A percentile compares a stretch with the other conserved stretches of the same genome.
phyloP scores from a whole-genome alignment of 805 yeast species.

The Teunomyces barrocoloradensis region DNA sequence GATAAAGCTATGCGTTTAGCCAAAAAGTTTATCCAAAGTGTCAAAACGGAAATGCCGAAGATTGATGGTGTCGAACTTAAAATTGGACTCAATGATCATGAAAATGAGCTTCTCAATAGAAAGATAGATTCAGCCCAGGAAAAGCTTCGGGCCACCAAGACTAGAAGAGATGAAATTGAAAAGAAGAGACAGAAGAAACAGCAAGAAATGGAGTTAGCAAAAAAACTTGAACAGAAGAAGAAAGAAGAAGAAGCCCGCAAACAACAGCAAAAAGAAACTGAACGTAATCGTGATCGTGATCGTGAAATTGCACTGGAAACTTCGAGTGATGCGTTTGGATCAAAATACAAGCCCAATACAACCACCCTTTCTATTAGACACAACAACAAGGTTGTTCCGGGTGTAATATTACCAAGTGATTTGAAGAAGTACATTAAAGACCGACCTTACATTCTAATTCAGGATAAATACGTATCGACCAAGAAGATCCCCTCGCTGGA shows the following conservation, averaged over 20 bases:
- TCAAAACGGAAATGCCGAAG: constrained; percentile 32
- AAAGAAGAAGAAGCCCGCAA: constrained; percentile 10
- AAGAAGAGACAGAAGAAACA: constrained; percentile 15
- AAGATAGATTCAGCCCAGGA: constrained; percentile 36
- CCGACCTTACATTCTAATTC: constrained; percentile 57
- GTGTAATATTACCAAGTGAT: constrained; percentile 47
- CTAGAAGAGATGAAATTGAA: constrained; percentile 33
- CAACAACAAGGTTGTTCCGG: constrained; percentile 29
- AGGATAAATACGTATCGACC: constrained; percentile 49
- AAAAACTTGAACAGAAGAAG: constrained; percentile 12
- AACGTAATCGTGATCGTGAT: not conserved
- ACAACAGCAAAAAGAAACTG: not conserved
- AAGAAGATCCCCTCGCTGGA: constrained; percentile 51
- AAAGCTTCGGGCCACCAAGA: constrained; percentile 21
- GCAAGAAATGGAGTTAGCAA: constrained; percentile 15
- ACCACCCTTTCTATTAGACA: constrained; percentile 33
- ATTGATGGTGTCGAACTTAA: constrained; percentile 53
- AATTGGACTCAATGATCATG: constrained; percentile 51
- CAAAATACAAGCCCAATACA: constrained; percentile 27
- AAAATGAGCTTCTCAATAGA: constrained; percentile 34
- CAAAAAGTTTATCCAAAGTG: constrained; percentile 25
- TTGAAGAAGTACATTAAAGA: constrained; percentile 49
- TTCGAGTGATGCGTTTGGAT: constrained; percentile 7
- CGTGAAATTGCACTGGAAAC: constrained; percentile 3
- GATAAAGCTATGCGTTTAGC: constrained; percentile 45